phyloP scores from a whole-genome alignment of 2,329 filamentous ascomycete species.

The Waltergamsia citrina region DNA sequence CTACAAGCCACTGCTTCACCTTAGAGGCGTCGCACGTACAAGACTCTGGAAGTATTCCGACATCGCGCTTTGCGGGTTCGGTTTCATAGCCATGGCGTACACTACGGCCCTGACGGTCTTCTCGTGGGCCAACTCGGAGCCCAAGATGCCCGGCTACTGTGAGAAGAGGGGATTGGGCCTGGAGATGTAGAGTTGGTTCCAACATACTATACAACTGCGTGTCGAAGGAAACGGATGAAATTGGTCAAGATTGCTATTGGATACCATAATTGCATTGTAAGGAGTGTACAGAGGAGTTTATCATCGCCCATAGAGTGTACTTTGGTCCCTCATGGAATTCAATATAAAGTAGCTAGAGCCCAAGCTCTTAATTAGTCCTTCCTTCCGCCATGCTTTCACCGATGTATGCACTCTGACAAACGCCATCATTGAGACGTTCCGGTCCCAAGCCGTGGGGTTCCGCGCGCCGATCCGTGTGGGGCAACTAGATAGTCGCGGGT shows the following conservation, averaged over 20 bases:
- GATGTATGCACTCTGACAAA: no score
- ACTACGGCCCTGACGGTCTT: conserved; percentile 79
- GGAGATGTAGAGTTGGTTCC: no score
- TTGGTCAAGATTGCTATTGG: no score
- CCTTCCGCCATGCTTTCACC: no score
- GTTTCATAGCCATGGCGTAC: conserved; percentile 81
- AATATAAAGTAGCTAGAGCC: no score
- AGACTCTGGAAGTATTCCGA: conserved; percentile 62
- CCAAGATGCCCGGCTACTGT: conserved; percentile 43
- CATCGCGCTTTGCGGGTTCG: conserved; percentile 69
- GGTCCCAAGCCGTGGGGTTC: neutral
- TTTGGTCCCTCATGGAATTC: no score
- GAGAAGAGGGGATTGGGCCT: conserved; percentile 24
- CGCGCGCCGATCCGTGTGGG: neutral
- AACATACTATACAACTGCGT: no score
- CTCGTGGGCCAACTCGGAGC: conserved; percentile 65
- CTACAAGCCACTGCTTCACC: conserved; percentile 76
- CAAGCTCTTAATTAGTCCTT: no score
- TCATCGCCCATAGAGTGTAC: no score
- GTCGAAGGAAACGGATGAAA: no score
- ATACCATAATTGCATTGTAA: no score
- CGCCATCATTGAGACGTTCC: neutral
- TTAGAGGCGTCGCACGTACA: conserved; percentile 66
- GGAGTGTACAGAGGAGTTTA: no score
- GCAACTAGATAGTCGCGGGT: neutral